These are phyloP conservation scores for Diaporthe ilicicola DNA, from an alignment of 2,329 filamentous ascomycete genomes.

Conservation along the genomic window DNA sequence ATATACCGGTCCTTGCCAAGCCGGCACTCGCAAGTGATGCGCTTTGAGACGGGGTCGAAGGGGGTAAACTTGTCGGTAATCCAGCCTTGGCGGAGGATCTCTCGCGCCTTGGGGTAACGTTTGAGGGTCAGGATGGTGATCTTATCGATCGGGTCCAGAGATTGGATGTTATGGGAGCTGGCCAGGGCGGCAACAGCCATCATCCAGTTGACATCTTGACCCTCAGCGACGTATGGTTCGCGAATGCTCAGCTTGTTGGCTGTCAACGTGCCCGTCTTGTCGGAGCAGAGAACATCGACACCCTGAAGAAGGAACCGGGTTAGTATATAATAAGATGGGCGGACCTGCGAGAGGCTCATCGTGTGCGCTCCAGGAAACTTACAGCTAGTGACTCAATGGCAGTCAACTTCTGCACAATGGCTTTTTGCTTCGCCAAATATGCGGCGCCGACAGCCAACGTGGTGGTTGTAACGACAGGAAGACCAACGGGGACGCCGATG, in stretches of 20 bases:
- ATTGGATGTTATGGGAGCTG: slow-evolving; percentile 82
- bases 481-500: slow-evolving; percentile 82
- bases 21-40: slow-evolving; percentile 75
- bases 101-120: slow-evolving; percentile 79
- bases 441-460: slow-evolving; percentile 80
- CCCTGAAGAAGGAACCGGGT: slow-evolving; percentile 44
- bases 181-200: slow-evolving; percentile 82
- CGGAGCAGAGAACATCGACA: slow-evolving; percentile 82
- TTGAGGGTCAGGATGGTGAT: slow-evolving; percentile 80
- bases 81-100: slow-evolving; percentile 79
- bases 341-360: too few species aligned
- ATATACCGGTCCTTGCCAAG: slow-evolving; percentile 76
- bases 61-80: slow-evolving; percentile 80
- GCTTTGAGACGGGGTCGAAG: slow-evolving; percentile 83
- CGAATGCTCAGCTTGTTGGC: slow-evolving; percentile 80
- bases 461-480: slow-evolving; percentile 81
- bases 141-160: slow-evolving; percentile 82
- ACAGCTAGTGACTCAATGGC: slow-evolving; percentile 62
- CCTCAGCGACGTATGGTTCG: slow-evolving; percentile 79
- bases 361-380: background rate
- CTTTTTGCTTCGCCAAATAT: slow-evolving; percentile 80
- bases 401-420: slow-evolving; percentile 71
- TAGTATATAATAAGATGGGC: background rate
- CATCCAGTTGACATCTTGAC: slow-evolving; percentile 84
- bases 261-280: slow-evolving; percentile 82